These are phyloP conservation scores for Rhodotorula toruloides DNA, from an alignment of 768 basidiomycete genomes.

Conservation along the genomic window DNA sequence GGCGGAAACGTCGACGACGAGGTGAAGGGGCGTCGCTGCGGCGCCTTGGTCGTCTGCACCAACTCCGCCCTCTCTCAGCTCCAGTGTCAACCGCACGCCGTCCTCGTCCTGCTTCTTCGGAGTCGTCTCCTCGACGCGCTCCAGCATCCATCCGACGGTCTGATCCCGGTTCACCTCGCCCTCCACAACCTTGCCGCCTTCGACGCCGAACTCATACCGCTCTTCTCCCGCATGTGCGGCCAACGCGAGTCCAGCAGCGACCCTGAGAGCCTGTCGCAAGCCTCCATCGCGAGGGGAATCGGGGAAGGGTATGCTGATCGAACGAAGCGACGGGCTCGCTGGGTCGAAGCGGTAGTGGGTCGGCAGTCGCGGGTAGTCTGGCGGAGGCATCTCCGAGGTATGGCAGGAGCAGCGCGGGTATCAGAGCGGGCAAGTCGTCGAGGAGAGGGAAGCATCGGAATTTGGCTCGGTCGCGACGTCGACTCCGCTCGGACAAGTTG, in stretches of 20 bases:
- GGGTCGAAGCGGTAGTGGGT: conserved; percentile 11
- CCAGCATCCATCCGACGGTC: not conserved
- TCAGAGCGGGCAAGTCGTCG: too few relatives aligned
- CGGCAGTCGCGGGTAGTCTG: conserved; percentile 25
- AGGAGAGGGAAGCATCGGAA: too few relatives aligned
- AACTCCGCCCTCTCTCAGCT: not conserved
- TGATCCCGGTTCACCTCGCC: conserved; percentile 2
- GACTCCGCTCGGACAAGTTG: too few relatives aligned
- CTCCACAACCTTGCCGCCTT: not conserved
- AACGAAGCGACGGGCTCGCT: not conserved
- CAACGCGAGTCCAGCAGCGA: conserved; percentile 5
- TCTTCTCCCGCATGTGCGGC: conserved; percentile 26
- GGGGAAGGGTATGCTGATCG: too few relatives aligned
- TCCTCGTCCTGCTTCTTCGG: not conserved
- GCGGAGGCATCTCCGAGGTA: conserved; percentile 3
- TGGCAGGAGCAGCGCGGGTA: too few relatives aligned
- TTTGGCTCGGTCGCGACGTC: too few relatives aligned
- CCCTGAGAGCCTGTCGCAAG: conserved; percentile 5
- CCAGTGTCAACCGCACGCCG: not conserved
- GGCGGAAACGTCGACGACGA: not conserved
- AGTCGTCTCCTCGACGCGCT: not conserved
- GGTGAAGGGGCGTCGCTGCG: not conserved
- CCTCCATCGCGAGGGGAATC: too few relatives aligned
- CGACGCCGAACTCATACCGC: conserved; percentile 14
- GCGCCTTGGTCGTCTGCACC: not conserved